A percentile compares a stretch with the other conserved stretches of the same genome.
phyloP scores from a whole-genome alignment of 805 yeast genomes.

The Groenewaldozyma tartarivorans region DNA sequence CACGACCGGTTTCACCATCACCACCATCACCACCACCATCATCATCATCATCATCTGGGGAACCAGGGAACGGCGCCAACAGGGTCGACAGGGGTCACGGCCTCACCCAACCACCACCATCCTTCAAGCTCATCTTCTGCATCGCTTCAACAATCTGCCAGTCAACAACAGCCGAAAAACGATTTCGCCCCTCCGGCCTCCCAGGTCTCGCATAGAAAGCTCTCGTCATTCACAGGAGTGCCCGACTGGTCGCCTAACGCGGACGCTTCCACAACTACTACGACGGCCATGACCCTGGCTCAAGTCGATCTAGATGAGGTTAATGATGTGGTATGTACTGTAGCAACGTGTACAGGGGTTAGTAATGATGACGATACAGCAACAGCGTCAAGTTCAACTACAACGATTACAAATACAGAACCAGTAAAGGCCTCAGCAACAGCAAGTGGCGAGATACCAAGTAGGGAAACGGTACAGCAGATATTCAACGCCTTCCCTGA shows the following conservation, averaged over 20 bases:
- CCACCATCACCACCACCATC: conserved; percentile 5
- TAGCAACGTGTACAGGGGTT: too few relatives aligned
- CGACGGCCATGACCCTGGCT: too few relatives aligned
- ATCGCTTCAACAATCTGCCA: too few relatives aligned
- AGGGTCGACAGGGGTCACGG: too few relatives aligned
- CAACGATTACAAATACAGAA: conserved; percentile 1
- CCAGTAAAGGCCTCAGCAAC: neutral
- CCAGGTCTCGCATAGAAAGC: conserved; percentile 3
- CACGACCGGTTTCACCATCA: neutral
- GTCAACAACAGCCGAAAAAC: neutral
- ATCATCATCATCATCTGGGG: conserved; percentile 1
- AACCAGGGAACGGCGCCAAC: neutral
- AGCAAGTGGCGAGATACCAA: too few relatives aligned
- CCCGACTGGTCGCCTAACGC: neutral
- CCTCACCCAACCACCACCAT: too few relatives aligned
- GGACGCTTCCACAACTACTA: neutral
- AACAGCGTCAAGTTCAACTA: conserved; percentile 4
- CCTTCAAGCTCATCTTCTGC: too few relatives aligned
- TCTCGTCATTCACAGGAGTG: conserved; percentile 4
- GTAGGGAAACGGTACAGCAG: too few relatives aligned
- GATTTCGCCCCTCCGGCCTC: neutral
- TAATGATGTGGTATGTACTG: too few relatives aligned
- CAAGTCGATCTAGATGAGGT: too few relatives aligned
- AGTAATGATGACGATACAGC: neutral
- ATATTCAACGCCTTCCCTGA: too few relatives aligned